Percentiles rank a stretch among this genome's conserved stretches.
Conservation (phyloP, 1,284 basidiomycete genomes). For the Chondrostereum purpureum region DNA sequence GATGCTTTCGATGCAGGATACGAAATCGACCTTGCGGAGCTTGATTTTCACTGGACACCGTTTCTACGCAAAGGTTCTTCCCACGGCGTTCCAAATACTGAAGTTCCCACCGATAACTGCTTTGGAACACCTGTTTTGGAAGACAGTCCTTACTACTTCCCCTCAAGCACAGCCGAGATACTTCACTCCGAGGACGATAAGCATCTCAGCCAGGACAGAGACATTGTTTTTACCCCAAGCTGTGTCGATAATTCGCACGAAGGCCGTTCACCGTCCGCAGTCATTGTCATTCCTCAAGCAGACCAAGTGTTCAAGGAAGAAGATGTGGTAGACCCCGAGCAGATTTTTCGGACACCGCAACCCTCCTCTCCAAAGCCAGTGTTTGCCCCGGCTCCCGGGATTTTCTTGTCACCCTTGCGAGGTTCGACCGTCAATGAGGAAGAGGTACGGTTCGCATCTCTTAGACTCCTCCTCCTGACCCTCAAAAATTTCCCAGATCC, state of each 20-base stretch:
- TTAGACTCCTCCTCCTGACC: too few relatives aligned
- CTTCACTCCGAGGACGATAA: background rate
- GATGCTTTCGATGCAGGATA: slow-evolving; percentile 26
- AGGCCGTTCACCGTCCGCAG: too few relatives aligned
- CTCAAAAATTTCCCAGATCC: too few relatives aligned
- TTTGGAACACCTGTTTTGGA: slow-evolving; percentile 1
- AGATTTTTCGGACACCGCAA: too few relatives aligned
- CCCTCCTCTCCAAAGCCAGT: slow-evolving; percentile 10
- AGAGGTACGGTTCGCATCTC: too few relatives aligned
- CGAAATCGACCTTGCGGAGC: slow-evolving; percentile 29
- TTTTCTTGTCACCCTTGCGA: slow-evolving; percentile 42
- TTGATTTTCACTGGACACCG: slow-evolving; percentile 54
- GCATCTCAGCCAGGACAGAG: background rate
- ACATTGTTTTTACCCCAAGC: background rate
- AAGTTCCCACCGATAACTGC: slow-evolving; percentile 12
- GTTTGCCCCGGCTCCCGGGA: slow-evolving; percentile 38
- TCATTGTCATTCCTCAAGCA: too few relatives aligned
- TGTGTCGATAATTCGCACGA: background rate
- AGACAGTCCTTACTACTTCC: background rate
- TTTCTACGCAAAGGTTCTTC: slow-evolving; percentile 30
- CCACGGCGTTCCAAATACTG: slow-evolving; percentile 6
- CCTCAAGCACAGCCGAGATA: background rate
- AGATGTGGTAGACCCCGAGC: too few relatives aligned
- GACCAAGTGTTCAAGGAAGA: background rate
- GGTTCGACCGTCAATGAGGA: background rate